Conservation (phyloP, 2,329 filamentous ascomycete species). For the Sporothrix dimorphospora region DNA sequence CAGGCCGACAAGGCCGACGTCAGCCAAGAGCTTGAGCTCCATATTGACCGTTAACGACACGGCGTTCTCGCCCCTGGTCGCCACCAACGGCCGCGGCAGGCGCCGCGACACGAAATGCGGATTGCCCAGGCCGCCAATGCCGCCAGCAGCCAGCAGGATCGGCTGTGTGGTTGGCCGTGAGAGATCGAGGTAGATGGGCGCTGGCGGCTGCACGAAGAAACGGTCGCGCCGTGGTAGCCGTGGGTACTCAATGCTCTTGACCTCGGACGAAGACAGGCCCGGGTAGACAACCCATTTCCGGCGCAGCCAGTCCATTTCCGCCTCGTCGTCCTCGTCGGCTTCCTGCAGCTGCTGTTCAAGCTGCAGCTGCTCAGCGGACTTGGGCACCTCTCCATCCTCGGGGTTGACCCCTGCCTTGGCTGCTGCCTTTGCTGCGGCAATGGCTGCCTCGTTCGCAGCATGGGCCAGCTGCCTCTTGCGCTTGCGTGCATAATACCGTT, state of each 20-base stretch:
- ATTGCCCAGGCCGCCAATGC: constrained; percentile 88
- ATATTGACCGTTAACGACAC: constrained; percentile 80
- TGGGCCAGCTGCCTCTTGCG: constrained; percentile 22
- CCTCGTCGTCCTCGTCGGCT: constrained; percentile 47
- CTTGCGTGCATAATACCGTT: constrained; percentile 22
- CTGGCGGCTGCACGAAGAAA: constrained; percentile 67
- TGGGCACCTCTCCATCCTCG: constrained; percentile 36
- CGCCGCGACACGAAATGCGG: constrained; percentile 84
- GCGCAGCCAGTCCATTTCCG: constrained; percentile 52
- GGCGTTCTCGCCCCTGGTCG: constrained; percentile 81
- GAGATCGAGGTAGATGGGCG: constrained; percentile 73
- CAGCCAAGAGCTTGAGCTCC: constrained; percentile 91
- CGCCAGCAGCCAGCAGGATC: constrained; percentile 83
- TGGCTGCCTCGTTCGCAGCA: constrained; percentile 12
- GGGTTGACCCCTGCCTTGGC: not conserved
- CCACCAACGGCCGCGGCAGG: constrained; percentile 79
- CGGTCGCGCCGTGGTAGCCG: constrained; percentile 56
- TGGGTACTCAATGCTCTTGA: constrained; percentile 57
- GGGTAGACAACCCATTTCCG: constrained; percentile 89
- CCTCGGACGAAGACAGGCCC: constrained; percentile 71
- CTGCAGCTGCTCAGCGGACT: constrained; percentile 46
- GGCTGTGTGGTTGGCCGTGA: constrained; percentile 78
- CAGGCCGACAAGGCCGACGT: constrained; percentile 90
- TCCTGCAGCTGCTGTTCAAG: constrained; percentile 49
- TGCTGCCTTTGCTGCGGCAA: not conserved